A percentile compares a stretch with the other conserved stretches of the same genome.
Conservation (phyloP, 352 stramenopile genomes). For the Phytophthora fragariae region DNA sequence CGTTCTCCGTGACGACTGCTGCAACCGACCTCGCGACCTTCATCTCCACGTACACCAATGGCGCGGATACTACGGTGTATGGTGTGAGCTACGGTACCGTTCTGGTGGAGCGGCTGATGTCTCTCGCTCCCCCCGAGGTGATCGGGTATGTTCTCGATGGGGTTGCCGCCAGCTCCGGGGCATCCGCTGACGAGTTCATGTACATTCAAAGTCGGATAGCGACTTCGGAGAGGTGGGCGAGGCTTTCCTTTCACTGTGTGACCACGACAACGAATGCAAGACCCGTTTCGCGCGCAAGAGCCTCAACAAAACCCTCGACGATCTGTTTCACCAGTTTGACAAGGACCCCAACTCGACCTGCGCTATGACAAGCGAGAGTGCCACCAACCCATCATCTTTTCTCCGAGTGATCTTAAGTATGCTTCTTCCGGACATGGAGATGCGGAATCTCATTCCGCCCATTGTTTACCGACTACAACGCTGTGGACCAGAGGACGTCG, state of each 20-base stretch:
- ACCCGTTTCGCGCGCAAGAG: conserved; percentile 22
- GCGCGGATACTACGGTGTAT: conserved; percentile 45
- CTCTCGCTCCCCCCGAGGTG: conserved; percentile 43
- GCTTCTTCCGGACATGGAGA: conserved; percentile 27
- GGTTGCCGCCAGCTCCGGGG: conserved; percentile 15
- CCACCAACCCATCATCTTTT: conserved; percentile 16
- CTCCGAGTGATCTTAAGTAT: conserved; percentile 27
- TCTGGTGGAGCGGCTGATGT: conserved; percentile 56
- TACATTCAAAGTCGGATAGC: conserved; percentile 48
- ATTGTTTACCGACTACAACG: conserved; percentile 40
- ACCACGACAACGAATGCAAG: conserved; percentile 27
- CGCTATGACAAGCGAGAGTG: background rate
- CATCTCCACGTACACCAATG: conserved; percentile 34
- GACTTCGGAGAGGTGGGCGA: conserved; percentile 44
- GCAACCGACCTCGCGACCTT: conserved; percentile 39
- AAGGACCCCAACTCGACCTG: conserved; percentile 21
- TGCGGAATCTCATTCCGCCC: conserved; percentile 36
- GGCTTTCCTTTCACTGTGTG: conserved; percentile 31
- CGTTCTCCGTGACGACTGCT: conserved; percentile 50
- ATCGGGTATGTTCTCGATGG: conserved; percentile 57
- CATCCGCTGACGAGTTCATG: conserved; percentile 15
- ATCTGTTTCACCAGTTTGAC: conserved; percentile 29
- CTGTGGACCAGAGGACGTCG: conserved; percentile 28
- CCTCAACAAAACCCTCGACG: conserved; percentile 25
- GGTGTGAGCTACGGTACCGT: conserved; percentile 67